These are phyloP conservation scores for Rubroboletus pulcherrimus DNA, from an alignment of 768 basidiomycete genomes.

Conservation along the genomic window DNA sequence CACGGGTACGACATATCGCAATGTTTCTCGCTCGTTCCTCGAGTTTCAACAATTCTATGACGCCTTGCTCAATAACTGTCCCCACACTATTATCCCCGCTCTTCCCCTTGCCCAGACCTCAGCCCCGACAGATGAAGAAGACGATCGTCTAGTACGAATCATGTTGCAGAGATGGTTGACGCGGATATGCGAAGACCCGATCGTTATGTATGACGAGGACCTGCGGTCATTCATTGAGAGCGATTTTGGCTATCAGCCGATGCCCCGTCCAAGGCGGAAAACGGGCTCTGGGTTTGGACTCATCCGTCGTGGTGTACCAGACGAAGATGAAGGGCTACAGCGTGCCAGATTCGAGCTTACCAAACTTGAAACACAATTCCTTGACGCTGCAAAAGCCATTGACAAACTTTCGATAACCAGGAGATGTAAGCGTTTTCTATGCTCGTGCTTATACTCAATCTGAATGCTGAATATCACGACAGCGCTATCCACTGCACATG, in stretches of 20 bases:
- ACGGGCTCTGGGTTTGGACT: constrained; percentile 70
- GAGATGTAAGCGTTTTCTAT: constrained; percentile 52
- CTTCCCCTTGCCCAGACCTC: constrained; percentile 95
- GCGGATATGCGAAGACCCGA: constrained; percentile 88
- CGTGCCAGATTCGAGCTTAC: constrained; percentile 88
- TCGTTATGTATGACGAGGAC: constrained; percentile 87
- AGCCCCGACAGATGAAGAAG: constrained; percentile 96
- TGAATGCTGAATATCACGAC: constrained; percentile 2
- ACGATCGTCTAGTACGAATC: constrained; percentile 91
- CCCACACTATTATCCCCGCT: constrained; percentile 95
- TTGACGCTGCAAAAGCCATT: constrained; percentile 86
- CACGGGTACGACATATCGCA: constrained; percentile 82
- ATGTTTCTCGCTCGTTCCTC: constrained; percentile 90
- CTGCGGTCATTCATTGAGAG: constrained; percentile 93
- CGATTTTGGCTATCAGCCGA: constrained; percentile 95
- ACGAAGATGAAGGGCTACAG: constrained; percentile 93
- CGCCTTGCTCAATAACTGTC: constrained; percentile 82
- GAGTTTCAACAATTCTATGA: constrained; percentile 96
- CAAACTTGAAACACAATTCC: constrained; percentile 88
- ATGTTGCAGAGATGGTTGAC: constrained; percentile 95
- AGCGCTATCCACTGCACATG: constrained; percentile 76
- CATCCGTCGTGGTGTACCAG: constrained; percentile 76
- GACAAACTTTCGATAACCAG: constrained; percentile 79
- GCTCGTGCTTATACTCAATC: not conserved
- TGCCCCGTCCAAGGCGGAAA: constrained; percentile 70